A percentile compares a stretch with the other conserved stretches of the same genome.
phyloP scores from a whole-genome alignment of 768 basidiomycete genomes.

The Psilocybe sp. region DNA sequence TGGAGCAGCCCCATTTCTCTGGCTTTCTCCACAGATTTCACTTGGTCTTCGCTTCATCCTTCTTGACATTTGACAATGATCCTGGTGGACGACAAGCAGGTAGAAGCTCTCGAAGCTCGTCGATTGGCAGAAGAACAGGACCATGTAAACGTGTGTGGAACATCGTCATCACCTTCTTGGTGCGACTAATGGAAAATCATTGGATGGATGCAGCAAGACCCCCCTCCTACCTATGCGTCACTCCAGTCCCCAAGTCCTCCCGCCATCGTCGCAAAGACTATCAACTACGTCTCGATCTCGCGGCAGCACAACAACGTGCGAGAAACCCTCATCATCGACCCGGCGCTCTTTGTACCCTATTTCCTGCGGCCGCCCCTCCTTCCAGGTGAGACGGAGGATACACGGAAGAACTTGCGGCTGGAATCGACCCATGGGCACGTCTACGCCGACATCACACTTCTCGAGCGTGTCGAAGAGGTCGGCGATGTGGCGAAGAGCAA shows the following conservation, averaged over 20 bases:
- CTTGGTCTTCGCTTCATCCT: not conserved
- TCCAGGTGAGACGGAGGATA: conserved; percentile 22
- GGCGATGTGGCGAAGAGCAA: conserved; percentile 4
- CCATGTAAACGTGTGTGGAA: conserved; percentile 12
- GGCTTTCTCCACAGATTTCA: too few relatives aligned
- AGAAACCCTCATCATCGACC: conserved; percentile 27
- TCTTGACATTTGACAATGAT: conserved; percentile 14
- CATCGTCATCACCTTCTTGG: not conserved
- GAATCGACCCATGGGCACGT: conserved; percentile 28
- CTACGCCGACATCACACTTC: conserved; percentile 20
- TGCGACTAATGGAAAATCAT: not conserved
- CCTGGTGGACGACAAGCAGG: conserved; percentile 24
- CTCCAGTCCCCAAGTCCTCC: conserved; percentile 12
- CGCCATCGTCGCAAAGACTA: conserved; percentile 14
- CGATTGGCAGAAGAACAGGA: conserved; percentile 23
- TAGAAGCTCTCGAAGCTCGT: conserved; percentile 22
- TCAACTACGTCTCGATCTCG: conserved; percentile 25
- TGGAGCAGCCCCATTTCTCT: too few relatives aligned
- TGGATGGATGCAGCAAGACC: conserved; percentile 19
- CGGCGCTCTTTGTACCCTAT: conserved; percentile 23
- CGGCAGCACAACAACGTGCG: conserved; percentile 24
- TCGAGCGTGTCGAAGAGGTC: conserved; percentile 8
- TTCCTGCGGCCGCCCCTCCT: conserved; percentile 23
- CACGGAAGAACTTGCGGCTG: conserved; percentile 25
- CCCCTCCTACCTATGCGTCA: conserved; percentile 30